Percentiles rank a stretch among this genome's conserved stretches.
These are phyloP conservation scores for Hypoxylon sp. DNA, from an alignment of 2,329 filamentous ascomycete genomes.

Conservation along the genomic window DNA sequence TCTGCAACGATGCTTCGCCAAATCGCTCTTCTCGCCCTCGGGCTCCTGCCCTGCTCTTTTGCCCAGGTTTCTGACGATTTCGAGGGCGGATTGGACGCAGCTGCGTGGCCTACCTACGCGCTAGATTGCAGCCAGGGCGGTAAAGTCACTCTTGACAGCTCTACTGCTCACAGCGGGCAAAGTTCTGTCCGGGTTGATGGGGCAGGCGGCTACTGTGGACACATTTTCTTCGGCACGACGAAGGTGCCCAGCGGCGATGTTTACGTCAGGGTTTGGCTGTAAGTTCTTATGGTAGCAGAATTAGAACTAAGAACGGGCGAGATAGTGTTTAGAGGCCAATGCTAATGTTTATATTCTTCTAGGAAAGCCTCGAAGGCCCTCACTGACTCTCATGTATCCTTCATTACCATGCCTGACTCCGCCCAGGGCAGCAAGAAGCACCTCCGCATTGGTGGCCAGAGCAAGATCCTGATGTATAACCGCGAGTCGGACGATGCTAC, in stretches of 20 bases:
- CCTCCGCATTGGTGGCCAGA: conserved; percentile 73
- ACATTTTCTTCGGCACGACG: conserved; percentile 73
- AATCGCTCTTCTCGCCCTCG: conserved; percentile 62
- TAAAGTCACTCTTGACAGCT: conserved; percentile 68
- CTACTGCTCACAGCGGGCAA: conserved; percentile 69
- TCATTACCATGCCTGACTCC: conserved; percentile 75
- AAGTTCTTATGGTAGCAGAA: conserved; percentile 53
- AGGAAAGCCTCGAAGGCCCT: conserved; percentile 71
- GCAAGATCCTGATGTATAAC: conserved; percentile 75
- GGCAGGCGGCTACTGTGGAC: conserved; percentile 69
- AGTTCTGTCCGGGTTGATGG: conserved; percentile 69
- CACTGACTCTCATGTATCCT: conserved; percentile 72
- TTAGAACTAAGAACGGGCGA: background rate
- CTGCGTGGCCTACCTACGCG: conserved; percentile 72
- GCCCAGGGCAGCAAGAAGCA: conserved; percentile 70
- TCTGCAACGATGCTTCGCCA: conserved; percentile 59
- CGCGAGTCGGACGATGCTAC: conserved; percentile 74
- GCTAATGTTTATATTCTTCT: conserved; percentile 43
- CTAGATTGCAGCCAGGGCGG: conserved; percentile 73
- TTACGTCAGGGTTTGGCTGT: conserved; percentile 70
- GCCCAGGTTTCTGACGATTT: conserved; percentile 70
- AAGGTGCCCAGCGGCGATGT: conserved; percentile 69
- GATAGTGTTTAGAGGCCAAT: background rate
- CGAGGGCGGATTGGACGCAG: conserved; percentile 70
- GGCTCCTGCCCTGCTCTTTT: conserved; percentile 62